Evolutionary conservation across 768 basidiomycete genomes (phyloP), one percentile per base, ranked within the genome.

Genomic region (Amanita exitialis): DNA sequence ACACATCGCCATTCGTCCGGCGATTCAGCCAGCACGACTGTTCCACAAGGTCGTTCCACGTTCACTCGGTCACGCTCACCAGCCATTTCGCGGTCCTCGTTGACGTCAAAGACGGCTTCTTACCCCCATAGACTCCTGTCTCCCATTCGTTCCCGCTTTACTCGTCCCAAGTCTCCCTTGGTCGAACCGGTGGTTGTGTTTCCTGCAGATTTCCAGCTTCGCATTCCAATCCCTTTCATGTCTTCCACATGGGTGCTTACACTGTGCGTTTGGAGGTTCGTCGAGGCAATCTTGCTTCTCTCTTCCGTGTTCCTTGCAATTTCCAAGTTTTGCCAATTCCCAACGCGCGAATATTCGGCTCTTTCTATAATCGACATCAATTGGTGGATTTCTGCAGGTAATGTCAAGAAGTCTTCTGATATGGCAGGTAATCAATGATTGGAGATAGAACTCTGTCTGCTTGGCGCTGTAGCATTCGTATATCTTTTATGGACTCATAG

Each of bases 51-150:
- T 46, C 71, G 74, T 47, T 66, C 67, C 44, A 62, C 78, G 1
- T 86, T 88, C 58, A 79, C 84, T 34, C 81, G 85, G n/a, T 87
- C 86, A 6, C 78, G 79, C 18, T 87, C 86, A 1, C 85, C 86
- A 37, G 76, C 71, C 9, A 61, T 78, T 12, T 53, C 55, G 12
- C 66, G 69, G 37, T 58, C 62, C 3, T 61, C 61, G 21, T 60
- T 60, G 42, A 58, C 64, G 44, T 56, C 66, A 6, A 75, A 73
- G 36, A 63, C 66, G 12, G 61, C 66, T 20, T 38, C 60, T 21
- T 56, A 57, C 30, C 44, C 58, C 10, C 61, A 64, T 48, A 57
- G 67, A 55, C 65, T 69, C 54, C 53, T 66, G 20, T 80, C 73
- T 0, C 73, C 80, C 4, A 68, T 73, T 35, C 49, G 73, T 18